A percentile compares a stretch with the other conserved stretches of the same genome.
These are phyloP conservation scores for Spirogloea muscicola DNA, from an alignment of 139 green algal genomes.

Conservation along the genomic window DNA sequence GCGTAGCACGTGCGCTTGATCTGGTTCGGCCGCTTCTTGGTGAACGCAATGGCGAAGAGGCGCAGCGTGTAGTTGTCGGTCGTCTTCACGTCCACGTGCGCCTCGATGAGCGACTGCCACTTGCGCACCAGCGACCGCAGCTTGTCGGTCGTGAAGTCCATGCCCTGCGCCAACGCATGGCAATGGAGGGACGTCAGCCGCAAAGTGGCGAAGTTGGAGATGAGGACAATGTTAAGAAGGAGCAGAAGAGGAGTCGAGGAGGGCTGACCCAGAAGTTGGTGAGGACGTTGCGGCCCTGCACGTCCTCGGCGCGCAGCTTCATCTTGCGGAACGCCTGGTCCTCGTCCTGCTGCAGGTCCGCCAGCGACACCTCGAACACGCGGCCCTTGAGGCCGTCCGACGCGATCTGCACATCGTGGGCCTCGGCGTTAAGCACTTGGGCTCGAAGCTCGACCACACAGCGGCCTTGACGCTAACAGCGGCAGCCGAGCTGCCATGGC, in stretches of 20 bases:
- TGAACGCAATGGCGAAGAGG: slow-evolving; percentile 98
- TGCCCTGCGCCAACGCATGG: slow-evolving; percentile 66
- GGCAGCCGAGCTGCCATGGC: too few relatives aligned
- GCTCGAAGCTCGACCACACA: too few relatives aligned
- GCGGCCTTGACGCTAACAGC: too few relatives aligned
- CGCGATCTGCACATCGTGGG: slow-evolving; percentile 85
- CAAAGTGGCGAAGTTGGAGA: too few relatives aligned
- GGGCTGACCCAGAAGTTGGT: slow-evolving; percentile 93
- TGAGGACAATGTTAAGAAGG: too few relatives aligned
- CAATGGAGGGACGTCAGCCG: too few relatives aligned
- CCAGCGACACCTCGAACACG: slow-evolving; percentile 92
- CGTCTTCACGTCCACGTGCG: slow-evolving; percentile 96
- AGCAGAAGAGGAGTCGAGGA: too few relatives aligned
- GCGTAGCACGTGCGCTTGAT: slow-evolving; percentile 95
- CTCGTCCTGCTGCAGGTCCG: slow-evolving; percentile 97
- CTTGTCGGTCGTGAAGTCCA: slow-evolving; percentile 99
- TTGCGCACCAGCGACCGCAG: slow-evolving; percentile 96
- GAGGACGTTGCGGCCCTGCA: slow-evolving; percentile 90
- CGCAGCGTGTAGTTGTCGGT: slow-evolving; percentile 95
- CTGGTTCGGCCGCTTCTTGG: slow-evolving; percentile 87
- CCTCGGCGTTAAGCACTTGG: too few relatives aligned
- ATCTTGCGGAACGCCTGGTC: slow-evolving; percentile 97
- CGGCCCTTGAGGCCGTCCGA: slow-evolving; percentile 97
- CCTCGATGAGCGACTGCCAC: slow-evolving; percentile 99
- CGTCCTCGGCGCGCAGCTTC: slow-evolving; percentile 89